Percentiles rank a stretch among this genome's conserved stretches.
Evolutionary conservation across 2,329 filamentous ascomycete species (phyloP).

Genomic region (Penicillium occitanis): DNA sequence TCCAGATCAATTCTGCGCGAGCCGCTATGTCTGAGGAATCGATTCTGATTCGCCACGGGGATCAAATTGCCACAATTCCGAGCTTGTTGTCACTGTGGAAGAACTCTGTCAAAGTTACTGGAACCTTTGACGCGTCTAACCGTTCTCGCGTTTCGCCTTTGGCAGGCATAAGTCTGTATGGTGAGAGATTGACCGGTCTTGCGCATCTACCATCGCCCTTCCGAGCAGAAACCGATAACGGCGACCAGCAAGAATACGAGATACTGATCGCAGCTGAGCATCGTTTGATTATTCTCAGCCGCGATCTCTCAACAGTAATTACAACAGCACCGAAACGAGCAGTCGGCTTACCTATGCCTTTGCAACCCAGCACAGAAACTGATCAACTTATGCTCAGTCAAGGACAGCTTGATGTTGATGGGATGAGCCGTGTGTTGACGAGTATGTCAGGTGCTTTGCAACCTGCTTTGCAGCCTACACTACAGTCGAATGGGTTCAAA

Average conservation of each 20-base stretch:
- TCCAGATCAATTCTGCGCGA: slow-evolving; percentile 36
- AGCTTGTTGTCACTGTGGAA: slow-evolving; percentile 48
- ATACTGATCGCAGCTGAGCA: slow-evolving; percentile 44
- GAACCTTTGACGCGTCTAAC: slow-evolving; percentile 42
- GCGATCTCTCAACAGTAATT: slow-evolving; percentile 8
- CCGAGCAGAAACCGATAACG: slow-evolving; percentile 26
- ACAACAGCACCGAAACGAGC: background rate
- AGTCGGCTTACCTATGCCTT: slow-evolving; percentile 19
- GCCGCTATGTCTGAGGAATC: slow-evolving; percentile 45
- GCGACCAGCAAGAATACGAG: slow-evolving; percentile 34
- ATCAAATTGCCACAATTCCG: slow-evolving; percentile 43
- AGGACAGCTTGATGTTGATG: slow-evolving; percentile 49
- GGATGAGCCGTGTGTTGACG: slow-evolving; percentile 49
- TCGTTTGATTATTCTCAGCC: slow-evolving; percentile 40
- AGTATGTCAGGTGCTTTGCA: slow-evolving; percentile 40
- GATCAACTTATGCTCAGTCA: slow-evolving; percentile 45
- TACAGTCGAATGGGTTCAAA: slow-evolving; percentile 29
- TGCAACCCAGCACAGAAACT: slow-evolving; percentile 28
- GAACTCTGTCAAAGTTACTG: slow-evolving; percentile 38
- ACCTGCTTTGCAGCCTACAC: slow-evolving; percentile 24
- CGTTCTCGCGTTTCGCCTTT: slow-evolving; percentile 41
- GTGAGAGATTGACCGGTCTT: slow-evolving; percentile 42
- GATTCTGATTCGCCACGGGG: slow-evolving; percentile 45
- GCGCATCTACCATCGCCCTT: slow-evolving; percentile 35
- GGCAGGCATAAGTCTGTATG: slow-evolving; percentile 40